Conservation (phyloP, 495 filamentous ascomycete genomes). For the Aspergillus mulundensis region DNA sequence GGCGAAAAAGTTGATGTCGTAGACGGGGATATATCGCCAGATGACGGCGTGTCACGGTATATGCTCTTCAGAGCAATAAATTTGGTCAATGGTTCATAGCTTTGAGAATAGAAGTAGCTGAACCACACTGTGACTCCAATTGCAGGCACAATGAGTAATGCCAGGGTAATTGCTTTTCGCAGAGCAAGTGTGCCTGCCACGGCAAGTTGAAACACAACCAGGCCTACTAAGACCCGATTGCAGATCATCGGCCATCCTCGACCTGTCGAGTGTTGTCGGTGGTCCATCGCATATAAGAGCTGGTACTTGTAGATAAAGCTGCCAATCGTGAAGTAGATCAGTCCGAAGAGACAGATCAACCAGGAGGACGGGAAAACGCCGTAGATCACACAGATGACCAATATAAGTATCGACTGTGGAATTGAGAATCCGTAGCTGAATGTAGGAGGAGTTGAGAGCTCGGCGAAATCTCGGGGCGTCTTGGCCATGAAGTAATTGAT, state of each 20-base stretch:
- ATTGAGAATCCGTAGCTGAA: conserved; percentile 98
- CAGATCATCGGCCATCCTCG: conserved; percentile 94
- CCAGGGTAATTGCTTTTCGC: conserved; percentile 62
- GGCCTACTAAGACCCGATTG: conserved; percentile 76
- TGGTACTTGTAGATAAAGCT: conserved; percentile 98
- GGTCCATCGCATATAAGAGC: conserved; percentile 96
- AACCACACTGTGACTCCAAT: conserved; percentile 80
- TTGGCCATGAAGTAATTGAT: conserved; percentile 72
- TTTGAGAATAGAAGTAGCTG: conserved; percentile 65
- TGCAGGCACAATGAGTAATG: conserved; percentile 70
- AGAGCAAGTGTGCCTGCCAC: conserved; percentile 85
- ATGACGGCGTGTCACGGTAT: conserved; percentile 45
- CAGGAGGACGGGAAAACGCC: conserved; percentile 81
- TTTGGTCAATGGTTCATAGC: conserved; percentile 79
- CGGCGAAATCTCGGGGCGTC: conserved; percentile 87
- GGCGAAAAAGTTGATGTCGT: conserved; percentile 38
- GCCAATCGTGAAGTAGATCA: conserved; percentile 84
- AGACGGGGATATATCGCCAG: conserved; percentile 35
- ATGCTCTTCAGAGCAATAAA: conserved; percentile 91
- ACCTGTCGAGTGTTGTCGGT: conserved; percentile 91
- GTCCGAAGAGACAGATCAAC: conserved; percentile 75
- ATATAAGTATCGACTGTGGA: conserved; percentile 82
- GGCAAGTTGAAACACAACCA: conserved; percentile 83
- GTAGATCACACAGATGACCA: conserved; percentile 94
- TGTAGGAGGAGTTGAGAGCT: conserved; percentile 73